Percentiles rank a stretch among this genome's conserved stretches.
These are phyloP conservation scores for Baorangia bicolor DNA, from an alignment of 768 basidiomycete genomes.

Conservation along the genomic window DNA sequence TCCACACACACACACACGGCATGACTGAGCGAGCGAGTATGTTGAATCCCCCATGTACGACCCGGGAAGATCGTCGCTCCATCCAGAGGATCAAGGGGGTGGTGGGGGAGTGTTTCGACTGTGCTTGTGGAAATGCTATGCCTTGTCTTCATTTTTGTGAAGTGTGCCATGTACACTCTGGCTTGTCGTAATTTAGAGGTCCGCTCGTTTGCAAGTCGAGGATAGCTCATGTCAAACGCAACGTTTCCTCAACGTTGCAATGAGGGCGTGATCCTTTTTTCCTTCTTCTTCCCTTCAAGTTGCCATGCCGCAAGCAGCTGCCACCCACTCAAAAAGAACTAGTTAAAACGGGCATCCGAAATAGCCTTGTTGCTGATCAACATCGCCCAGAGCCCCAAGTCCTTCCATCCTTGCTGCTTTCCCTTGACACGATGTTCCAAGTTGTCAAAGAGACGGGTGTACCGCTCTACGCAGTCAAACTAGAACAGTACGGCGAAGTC, in stretches of 20 bases:
- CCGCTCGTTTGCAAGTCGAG: slow-evolving; percentile 15
- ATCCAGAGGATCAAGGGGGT: neutral
- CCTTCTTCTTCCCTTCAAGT: slow-evolving; percentile 2
- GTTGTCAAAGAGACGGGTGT: slow-evolving; percentile 23
- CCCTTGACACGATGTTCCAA: slow-evolving; percentile 10
- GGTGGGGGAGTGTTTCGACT: too few relatives aligned
- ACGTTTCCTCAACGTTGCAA: slow-evolving; percentile 35
- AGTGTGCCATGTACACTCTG: neutral
- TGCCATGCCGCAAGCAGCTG: slow-evolving; percentile 15
- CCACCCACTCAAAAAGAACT: neutral
- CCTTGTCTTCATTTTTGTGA: neutral
- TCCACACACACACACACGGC: neutral
- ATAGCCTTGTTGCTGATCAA: neutral
- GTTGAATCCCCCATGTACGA: neutral
- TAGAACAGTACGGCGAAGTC: slow-evolving; percentile 30
- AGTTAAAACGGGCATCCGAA: slow-evolving; percentile 12
- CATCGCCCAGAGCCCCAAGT: neutral
- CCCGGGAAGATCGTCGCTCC: neutral
- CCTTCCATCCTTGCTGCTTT: neutral
- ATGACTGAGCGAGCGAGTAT: too few relatives aligned
- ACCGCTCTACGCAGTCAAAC: slow-evolving; percentile 24
- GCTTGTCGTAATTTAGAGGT: slow-evolving; percentile 10
- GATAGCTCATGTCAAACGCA: slow-evolving; percentile 19
- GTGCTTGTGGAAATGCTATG: neutral
- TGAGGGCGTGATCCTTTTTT: slow-evolving; percentile 9